A percentile compares a stretch with the other conserved stretches of the same genome.
Conservation (phyloP, 441 rosid genomes). For the Iberis amara region DNA sequence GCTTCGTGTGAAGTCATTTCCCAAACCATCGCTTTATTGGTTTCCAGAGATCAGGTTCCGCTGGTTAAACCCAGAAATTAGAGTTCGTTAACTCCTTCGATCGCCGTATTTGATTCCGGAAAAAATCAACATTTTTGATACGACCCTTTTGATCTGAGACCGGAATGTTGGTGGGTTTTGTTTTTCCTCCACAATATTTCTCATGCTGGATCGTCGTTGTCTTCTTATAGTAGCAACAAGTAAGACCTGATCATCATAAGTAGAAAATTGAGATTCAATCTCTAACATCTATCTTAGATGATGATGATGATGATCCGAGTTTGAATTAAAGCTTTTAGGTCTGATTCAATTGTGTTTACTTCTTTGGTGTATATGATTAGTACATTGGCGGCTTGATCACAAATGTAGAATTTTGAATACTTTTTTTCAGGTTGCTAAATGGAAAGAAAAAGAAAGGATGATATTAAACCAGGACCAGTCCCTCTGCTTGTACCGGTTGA, state of each 20-base stretch:
- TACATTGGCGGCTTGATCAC: slow-evolving; percentile 10
- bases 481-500: slow-evolving; percentile 65
- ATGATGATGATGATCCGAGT: neutral
- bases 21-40: neutral
- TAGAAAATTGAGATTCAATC: neutral
- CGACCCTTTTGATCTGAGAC: slow-evolving; percentile 14
- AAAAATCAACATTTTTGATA: neutral
- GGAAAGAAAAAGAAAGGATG: slow-evolving; percentile 64
- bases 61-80: neutral
- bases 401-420: neutral
- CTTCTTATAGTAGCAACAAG: neutral
- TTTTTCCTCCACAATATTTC: neutral
- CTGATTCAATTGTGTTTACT: neutral
- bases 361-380: neutral
- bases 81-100: no score
- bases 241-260: slow-evolving; percentile 21
- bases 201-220: neutral
- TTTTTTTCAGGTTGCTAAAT: slow-evolving; percentile 36
- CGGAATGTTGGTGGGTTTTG: slow-evolving; percentile 29
- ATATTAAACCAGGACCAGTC: slow-evolving; percentile 55
- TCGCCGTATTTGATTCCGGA: no score
- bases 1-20: neutral
- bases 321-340: neutral
- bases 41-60: slow-evolving; percentile 4
- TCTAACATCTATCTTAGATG: neutral